These are phyloP conservation scores for Boletus speciosus DNA, from an alignment of 768 basidiomycete genomes.

Conservation along the genomic window DNA sequence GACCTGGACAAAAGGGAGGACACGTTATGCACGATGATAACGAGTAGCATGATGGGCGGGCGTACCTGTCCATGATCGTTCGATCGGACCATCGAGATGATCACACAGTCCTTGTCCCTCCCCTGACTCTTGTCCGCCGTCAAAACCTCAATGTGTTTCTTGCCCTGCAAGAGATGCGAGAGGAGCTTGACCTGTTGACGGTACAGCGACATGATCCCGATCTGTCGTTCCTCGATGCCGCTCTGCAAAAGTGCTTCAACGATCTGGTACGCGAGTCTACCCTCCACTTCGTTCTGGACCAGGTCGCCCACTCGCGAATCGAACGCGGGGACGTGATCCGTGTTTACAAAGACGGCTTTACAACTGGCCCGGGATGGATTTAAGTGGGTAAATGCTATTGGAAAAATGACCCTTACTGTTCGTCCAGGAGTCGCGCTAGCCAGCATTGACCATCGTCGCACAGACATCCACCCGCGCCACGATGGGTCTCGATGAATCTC, in stretches of 20 bases:
- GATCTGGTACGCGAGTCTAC: constrained; percentile 62
- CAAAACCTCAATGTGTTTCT: constrained; percentile 70
- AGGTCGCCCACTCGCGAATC: constrained; percentile 86
- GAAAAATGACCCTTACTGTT: constrained; percentile 46
- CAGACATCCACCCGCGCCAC: constrained; percentile 30
- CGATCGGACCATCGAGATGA: constrained; percentile 89
- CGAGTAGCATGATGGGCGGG: constrained; percentile 2
- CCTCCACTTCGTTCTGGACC: constrained; percentile 87
- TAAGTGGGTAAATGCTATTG: no score
- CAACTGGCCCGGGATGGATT: constrained; percentile 44
- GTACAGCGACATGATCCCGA: constrained; percentile 90
- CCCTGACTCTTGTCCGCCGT: constrained; percentile 95
- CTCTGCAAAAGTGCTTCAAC: constrained; percentile 59
- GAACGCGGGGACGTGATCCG: constrained; percentile 71
- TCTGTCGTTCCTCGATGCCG: constrained; percentile 65
- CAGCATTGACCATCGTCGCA: constrained; percentile 54
- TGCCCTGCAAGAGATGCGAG: constrained; percentile 54
- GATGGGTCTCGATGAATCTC: constrained; percentile 43
- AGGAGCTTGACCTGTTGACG: constrained; percentile 94
- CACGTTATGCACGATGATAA: not conserved
- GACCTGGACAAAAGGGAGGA: constrained; percentile 43
- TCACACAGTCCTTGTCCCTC: constrained; percentile 90
- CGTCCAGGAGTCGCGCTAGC: constrained; percentile 61
- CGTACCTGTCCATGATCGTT: constrained; percentile 75
- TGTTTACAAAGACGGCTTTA: constrained; percentile 92